Conservation (phyloP, 1,284 basidiomycete species). For the Tilletia caries region DNA sequence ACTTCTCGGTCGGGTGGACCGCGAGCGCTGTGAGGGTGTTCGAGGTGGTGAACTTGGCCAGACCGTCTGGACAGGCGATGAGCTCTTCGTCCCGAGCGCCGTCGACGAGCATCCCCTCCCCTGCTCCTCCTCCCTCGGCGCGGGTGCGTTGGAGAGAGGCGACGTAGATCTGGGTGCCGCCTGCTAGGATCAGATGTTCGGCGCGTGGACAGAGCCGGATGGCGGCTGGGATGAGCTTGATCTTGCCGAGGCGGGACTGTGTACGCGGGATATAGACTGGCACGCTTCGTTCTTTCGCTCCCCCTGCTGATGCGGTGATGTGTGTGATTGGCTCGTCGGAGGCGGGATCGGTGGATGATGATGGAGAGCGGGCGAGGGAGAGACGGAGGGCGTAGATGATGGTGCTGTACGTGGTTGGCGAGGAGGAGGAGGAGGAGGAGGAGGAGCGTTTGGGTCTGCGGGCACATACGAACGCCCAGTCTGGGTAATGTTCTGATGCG, state of each 20-base stretch:
- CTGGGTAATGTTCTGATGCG: constrained; percentile 66
- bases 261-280: constrained; percentile 46
- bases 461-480: constrained; percentile 67
- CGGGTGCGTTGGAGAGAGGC: not conserved
- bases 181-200: no score
- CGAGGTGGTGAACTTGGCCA: constrained; percentile 19
- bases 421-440: no score
- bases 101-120: no score
- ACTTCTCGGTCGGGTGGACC: constrained; percentile 82
- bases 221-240: constrained; percentile 67
- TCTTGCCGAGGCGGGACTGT: constrained; percentile 62
- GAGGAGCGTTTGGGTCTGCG: constrained; percentile 58
- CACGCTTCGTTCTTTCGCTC: no score
- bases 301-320: no score
- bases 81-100: not conserved
- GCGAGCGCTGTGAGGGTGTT: constrained; percentile 74
- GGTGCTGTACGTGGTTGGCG: constrained; percentile 28
- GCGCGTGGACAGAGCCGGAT: constrained; percentile 18
- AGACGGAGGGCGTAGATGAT: constrained; percentile 37
- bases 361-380: not conserved
- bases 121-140: no score
- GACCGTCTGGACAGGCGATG: not conserved
- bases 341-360: no score
- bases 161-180: constrained; percentile 13
- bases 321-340: no score